phyloP scores from a whole-genome alignment of 495 filamentous ascomycete genomes.

The Chaetomium cochliodes region DNA sequence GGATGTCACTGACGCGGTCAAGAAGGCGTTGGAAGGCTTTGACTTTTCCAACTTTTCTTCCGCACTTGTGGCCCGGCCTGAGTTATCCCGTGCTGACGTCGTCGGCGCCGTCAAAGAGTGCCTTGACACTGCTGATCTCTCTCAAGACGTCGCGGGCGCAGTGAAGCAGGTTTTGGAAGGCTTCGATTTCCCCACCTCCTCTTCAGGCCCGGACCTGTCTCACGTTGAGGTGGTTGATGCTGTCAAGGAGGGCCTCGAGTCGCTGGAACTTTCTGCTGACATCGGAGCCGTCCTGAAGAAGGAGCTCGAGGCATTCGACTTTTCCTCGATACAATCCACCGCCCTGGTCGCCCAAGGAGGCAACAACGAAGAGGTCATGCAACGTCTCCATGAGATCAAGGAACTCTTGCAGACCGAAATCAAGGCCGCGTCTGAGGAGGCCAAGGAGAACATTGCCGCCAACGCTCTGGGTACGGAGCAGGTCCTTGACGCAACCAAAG shows the following conservation, averaged over 20 bases:
- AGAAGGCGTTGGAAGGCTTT: slow-evolving; percentile 16
- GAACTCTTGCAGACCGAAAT: slow-evolving; percentile 69
- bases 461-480: slow-evolving; percentile 77
- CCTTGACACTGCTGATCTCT: slow-evolving; percentile 23
- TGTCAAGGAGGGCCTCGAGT: slow-evolving; percentile 30
- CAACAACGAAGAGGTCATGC: slow-evolving; percentile 61
- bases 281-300: slow-evolving; percentile 27
- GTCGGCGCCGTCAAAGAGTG: slow-evolving; percentile 35
- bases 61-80: slow-evolving; percentile 14
- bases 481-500: slow-evolving; percentile 78
- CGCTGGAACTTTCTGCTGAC: slow-evolving; percentile 19
- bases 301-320: slow-evolving; percentile 29
- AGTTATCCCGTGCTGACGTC: slow-evolving; percentile 28
- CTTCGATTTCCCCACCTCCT: slow-evolving; percentile 24
- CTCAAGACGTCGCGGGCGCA: slow-evolving; percentile 21
- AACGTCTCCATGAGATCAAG: slow-evolving; percentile 70
- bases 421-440: slow-evolving; percentile 57
- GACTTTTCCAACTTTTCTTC: slow-evolving; percentile 21
- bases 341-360: slow-evolving; percentile 37
- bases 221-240: slow-evolving; percentile 26
- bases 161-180: slow-evolving; percentile 27
- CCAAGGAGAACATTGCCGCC: slow-evolving; percentile 70
- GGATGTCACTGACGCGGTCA: slow-evolving; percentile 41
- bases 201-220: slow-evolving; percentile 18
- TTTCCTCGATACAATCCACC: slow-evolving; percentile 23